Evolutionary conservation across 78 protist genomes (phyloP).

Genomic region (Andalucia godoyi): DNA sequence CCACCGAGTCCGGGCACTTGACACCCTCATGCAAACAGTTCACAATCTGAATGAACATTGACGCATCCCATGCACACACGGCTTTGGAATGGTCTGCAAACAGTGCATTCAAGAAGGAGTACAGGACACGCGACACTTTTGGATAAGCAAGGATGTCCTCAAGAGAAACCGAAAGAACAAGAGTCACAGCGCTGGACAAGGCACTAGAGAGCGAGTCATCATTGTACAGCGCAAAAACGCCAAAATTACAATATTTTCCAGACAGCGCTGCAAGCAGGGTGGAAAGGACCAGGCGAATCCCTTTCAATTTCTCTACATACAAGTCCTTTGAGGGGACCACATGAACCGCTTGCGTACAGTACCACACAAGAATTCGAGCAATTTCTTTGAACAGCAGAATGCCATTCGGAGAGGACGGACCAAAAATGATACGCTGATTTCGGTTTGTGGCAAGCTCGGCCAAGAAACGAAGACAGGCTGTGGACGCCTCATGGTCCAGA

Average conservation of each 20-base stretch:
- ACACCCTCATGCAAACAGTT: constrained; percentile 1
- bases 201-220: constrained; percentile 27
- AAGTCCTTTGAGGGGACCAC: not conserved
- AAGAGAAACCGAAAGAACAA: not conserved
- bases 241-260: constrained; percentile 54
- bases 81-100: not conserved
- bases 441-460: constrained; percentile 31
- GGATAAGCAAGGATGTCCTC: constrained; percentile 26
- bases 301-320: too few relatives aligned
- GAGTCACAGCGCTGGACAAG: constrained; percentile 8
- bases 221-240: constrained; percentile 48
- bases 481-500: not conserved
- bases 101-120: constrained; percentile 3
- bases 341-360: not conserved
- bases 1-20: not conserved
- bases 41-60: constrained; percentile 2
- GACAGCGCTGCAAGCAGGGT: constrained; percentile 15
- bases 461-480: not conserved
- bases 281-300: constrained; percentile 18
- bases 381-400: constrained; percentile 46
- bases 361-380: constrained; percentile 11
- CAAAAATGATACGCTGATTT: constrained; percentile 27
- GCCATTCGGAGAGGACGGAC: constrained; percentile 36
- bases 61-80: not conserved
- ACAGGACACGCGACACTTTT: constrained; percentile 14